These are phyloP conservation scores for Globisporangium perplexum DNA, from an alignment of 352 stramenopile genomes.

Conservation along the genomic window DNA sequence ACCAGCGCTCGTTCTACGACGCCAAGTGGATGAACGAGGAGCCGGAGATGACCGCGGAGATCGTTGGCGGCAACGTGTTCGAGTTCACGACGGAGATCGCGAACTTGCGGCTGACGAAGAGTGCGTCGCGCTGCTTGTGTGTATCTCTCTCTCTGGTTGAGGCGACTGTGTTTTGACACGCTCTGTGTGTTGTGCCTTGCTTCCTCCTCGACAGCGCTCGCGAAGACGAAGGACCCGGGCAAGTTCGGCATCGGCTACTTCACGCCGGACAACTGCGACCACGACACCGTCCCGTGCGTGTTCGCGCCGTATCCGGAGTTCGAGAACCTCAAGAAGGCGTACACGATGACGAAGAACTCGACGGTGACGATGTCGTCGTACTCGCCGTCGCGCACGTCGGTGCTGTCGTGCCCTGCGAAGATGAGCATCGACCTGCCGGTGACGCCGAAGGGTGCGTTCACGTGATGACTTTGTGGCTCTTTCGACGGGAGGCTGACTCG, in stretches of 20 bases:
- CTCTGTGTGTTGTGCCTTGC: not conserved
- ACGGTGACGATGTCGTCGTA: constrained; percentile 36
- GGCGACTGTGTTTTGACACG: too few relatives aligned
- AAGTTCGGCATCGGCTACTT: constrained; percentile 80
- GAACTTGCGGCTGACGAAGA: constrained; percentile 29
- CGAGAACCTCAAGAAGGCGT: constrained; percentile 65
- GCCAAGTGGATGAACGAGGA: constrained; percentile 79
- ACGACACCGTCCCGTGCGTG: constrained; percentile 40
- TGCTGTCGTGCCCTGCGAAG: constrained; percentile 34
- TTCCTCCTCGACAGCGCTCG: constrained; percentile 11
- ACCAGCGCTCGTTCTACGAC: constrained; percentile 59
- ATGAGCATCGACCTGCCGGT: constrained; percentile 20
- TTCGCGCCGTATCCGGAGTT: constrained; percentile 74
- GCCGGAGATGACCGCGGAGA: constrained; percentile 51
- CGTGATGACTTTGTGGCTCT: not conserved
- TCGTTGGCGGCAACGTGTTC: constrained; percentile 72
- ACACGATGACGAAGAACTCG: constrained; percentile 58
- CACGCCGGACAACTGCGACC: constrained; percentile 55
- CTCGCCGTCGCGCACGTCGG: constrained; percentile 22
- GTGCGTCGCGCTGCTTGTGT: constrained; percentile 13
- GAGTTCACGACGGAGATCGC: constrained; percentile 63
- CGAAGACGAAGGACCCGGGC: constrained; percentile 29
- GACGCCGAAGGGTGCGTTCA: constrained; percentile 24
- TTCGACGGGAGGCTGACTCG: too few relatives aligned
- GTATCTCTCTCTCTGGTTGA: not conserved